A percentile compares a stretch with the other conserved stretches of the same genome.
Evolutionary conservation across 331 rosid genomes (phyloP).

Genomic region (Dryas integrifolia): DNA sequence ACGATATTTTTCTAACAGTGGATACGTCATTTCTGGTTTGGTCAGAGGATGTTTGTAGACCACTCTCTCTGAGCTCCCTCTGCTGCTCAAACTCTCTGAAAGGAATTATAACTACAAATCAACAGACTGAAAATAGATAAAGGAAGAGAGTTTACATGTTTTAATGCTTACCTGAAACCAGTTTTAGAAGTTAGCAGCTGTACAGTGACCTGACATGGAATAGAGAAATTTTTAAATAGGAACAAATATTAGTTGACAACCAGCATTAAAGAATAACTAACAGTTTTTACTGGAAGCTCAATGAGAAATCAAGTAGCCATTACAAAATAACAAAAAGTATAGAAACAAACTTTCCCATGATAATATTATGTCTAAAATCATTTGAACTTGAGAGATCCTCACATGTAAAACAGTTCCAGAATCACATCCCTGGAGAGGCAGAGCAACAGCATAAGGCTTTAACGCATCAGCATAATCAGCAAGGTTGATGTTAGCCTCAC

Average conservation of each 20-base stretch:
- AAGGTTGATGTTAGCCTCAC: slow-evolving; percentile 79
- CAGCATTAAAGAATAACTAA: slow-evolving; percentile 13
- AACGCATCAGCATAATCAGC: slow-evolving; percentile 91
- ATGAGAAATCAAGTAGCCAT: background rate
- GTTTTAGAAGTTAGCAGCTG: slow-evolving; percentile 98
- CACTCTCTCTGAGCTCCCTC: slow-evolving; percentile 96
- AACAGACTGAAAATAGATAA: slow-evolving; percentile 27
- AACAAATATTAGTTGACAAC: slow-evolving; percentile 7
- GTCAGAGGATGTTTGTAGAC: slow-evolving; percentile 70
- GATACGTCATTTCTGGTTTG: slow-evolving; percentile 62
- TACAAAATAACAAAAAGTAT: background rate
- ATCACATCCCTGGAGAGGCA: slow-evolving; percentile 82
- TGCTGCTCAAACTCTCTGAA: slow-evolving; percentile 99
- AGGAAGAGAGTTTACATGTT: slow-evolving; percentile 34
- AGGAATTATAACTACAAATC: slow-evolving; percentile 36
- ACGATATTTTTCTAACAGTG: slow-evolving; percentile 55
- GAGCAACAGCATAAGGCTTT: slow-evolving; percentile 71
- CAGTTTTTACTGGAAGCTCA: background rate
- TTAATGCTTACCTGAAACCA: slow-evolving; percentile 77
- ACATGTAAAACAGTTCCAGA: slow-evolving; percentile 81
- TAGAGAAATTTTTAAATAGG: slow-evolving; percentile 23
- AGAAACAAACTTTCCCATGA: background rate
- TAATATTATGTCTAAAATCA: background rate
- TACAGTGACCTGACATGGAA: slow-evolving; percentile 80
- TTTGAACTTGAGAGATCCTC: slow-evolving; percentile 41